Percentiles rank a stretch among this genome's conserved stretches.
phyloP scores from a whole-genome alignment of 1,284 basidiomycete species.

The Cutaneotrichosporon daszewskae region DNA sequence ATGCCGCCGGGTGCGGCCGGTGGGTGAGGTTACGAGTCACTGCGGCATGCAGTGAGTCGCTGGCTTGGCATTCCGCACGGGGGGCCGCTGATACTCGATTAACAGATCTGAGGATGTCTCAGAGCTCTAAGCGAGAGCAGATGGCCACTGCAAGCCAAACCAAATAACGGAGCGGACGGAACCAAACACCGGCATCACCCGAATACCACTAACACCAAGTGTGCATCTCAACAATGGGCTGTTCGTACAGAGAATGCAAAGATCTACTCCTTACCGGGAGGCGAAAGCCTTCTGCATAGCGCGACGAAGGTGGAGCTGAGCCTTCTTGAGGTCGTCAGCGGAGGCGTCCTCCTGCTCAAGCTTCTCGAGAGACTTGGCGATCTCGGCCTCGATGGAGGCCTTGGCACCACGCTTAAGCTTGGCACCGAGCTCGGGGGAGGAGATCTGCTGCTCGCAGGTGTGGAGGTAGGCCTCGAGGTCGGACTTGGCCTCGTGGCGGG shows the following conservation, averaged over 20 bases:
- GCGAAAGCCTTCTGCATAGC: conserved; percentile 71
- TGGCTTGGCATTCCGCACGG: too few species aligned
- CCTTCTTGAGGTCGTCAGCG: conserved; percentile 87
- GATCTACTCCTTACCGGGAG: conserved; percentile 4
- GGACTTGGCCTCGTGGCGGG: conserved; percentile 91
- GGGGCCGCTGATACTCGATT: too few species aligned
- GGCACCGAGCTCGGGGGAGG: conserved; percentile 82
- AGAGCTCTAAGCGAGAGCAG: too few species aligned
- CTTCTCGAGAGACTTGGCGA: conserved; percentile 92
- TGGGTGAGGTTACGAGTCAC: too few species aligned
- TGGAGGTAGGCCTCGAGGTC: conserved; percentile 94
- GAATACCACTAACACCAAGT: too few species aligned
- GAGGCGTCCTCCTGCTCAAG: conserved; percentile 90
- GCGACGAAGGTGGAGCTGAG: conserved; percentile 85
- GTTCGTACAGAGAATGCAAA: conserved; percentile 1
- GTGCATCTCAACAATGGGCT: too few species aligned
- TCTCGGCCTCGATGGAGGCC: conserved; percentile 85
- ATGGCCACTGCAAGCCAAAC: too few species aligned
- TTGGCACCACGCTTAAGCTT: conserved; percentile 96
- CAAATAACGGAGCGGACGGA: too few species aligned
- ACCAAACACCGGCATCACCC: too few species aligned
- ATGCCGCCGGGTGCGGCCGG: too few species aligned
- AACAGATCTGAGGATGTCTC: too few species aligned
- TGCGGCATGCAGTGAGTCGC: too few species aligned
- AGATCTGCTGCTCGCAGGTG: conserved; percentile 87